Evolutionary conservation across 441 rosid species (phyloP).

Genomic region (Erodium moschatum): DNA sequence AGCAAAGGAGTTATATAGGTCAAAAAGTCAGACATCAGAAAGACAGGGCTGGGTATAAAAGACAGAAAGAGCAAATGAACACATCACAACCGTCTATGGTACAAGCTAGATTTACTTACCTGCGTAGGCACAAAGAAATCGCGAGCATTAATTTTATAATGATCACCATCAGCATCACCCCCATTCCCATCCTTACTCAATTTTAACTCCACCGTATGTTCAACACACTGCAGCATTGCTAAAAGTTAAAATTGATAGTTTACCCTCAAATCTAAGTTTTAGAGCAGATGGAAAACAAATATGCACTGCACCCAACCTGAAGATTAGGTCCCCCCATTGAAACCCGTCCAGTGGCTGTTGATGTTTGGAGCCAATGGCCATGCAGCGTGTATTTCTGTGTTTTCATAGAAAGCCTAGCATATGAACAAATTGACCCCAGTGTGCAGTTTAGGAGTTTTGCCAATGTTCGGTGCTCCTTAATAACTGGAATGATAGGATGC

Average conservation of each 20-base stretch:
- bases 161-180: constrained; percentile 28
- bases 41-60: neutral
- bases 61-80: neutral
- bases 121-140: constrained; percentile 80
- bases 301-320: constrained; percentile 49
- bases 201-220: constrained; percentile 70
- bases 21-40: too few relatives aligned
- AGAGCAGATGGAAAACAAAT: constrained; percentile 7
- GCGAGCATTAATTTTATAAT: constrained; percentile 68
- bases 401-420: constrained; percentile 59
- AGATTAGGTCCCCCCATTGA: constrained; percentile 94
- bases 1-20: too few relatives aligned
- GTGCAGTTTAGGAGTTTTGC: constrained; percentile 87
- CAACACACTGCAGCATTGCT: constrained; percentile 70
- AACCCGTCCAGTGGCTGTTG: constrained; percentile 93
- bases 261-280: constrained; percentile 14
- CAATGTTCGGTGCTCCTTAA: constrained; percentile 85
- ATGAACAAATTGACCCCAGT: constrained; percentile 78
- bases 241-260: constrained; percentile 18
- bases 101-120: constrained; percentile 39
- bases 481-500: constrained; percentile 82
- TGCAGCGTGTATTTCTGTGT: constrained; percentile 70
- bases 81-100: neutral
- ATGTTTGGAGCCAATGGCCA: constrained; percentile 96
- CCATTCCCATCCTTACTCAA: constrained; percentile 38